Evolutionary conservation across 768 basidiomycete species (phyloP).

Genomic region (Suillus subaureus): DNA sequence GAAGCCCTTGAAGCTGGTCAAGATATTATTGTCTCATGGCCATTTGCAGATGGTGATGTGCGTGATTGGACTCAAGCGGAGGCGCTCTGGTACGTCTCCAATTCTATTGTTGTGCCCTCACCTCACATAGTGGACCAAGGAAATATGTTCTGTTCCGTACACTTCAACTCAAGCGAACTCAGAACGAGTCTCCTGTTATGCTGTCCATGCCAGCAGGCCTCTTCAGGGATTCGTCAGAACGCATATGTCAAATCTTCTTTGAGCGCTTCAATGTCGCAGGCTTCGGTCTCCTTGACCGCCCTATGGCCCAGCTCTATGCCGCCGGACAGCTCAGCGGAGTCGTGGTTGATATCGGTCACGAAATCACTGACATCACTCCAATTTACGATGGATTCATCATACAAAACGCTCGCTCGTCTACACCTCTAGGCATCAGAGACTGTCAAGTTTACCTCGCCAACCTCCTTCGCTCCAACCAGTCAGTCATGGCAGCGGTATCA

Average conservation of each 20-base stretch:
- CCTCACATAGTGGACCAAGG: constrained; percentile 45
- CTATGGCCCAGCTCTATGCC: constrained; percentile 83
- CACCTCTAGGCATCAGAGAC: constrained; percentile 67
- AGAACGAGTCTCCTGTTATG: constrained; percentile 87
- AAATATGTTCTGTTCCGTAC: constrained; percentile 80
- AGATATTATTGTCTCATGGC: constrained; percentile 78
- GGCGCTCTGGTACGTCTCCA: constrained; percentile 75
- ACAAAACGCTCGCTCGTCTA: constrained; percentile 53
- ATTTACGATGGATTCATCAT: constrained; percentile 74
- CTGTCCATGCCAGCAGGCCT: constrained; percentile 69
- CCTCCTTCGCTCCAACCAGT: constrained; percentile 69
- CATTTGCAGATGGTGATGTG: constrained; percentile 74
- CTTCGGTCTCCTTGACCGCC: constrained; percentile 78
- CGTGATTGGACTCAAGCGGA: constrained; percentile 85
- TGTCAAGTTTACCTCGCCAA: constrained; percentile 79
- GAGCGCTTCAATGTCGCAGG: constrained; percentile 91
- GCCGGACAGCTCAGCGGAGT: constrained; percentile 71
- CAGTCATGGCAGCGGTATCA: constrained; percentile 58
- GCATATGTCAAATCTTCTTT: constrained; percentile 83
- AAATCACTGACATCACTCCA: constrained; percentile 75
- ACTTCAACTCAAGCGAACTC: constrained; percentile 75
- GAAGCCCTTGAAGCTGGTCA: constrained; percentile 77
- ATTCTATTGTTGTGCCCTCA: neutral
- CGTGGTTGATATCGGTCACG: constrained; percentile 79
- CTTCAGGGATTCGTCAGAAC: constrained; percentile 68